Base-by-base conservation (phyloP, 345 rosid genomes). In the Gossypium herbaceum region DNA sequence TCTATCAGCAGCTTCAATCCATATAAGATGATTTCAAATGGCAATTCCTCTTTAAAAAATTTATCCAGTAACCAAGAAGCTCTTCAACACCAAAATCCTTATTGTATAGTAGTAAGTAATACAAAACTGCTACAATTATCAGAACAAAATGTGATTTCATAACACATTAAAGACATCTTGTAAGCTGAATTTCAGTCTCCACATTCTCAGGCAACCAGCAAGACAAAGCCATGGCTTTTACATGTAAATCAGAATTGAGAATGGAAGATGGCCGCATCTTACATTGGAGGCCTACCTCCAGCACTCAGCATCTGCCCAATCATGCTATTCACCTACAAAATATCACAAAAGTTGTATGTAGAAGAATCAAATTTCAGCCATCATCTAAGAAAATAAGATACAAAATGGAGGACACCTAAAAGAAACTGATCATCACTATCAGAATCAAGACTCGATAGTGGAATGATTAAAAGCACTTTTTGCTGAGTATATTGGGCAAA, bases 271-370 rank as follows among this genome's bases (percentile, higher is more conserved):
- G 41, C 27, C 9, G 27, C 13, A 48, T 39, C 73, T 87, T 79
- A 91, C 88, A 89, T 86, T 0, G 92, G 92, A 73, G 89, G 96
- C 79, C 81, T 88, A 68, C 86, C 89, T 41, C 95, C 92, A 43
- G 89, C 88, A 76, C 98, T 86, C 44, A 94, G 84, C 88, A 94
- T 88, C 83, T 93, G 99, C 39, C 98, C 98, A 12, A 94, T 74
- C 70, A 94, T 85, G 69, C 84, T 83, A 77, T 93, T 60, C 77
- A 93, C 97, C 99, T 94, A 84, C 19, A 80, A 80, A 79, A 77
- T 34, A 39, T 58, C 52, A 15, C 7, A 9, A 73, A 61, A 12
- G 10, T 47, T 43, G 57, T 15, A 54, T 25, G 52, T 55, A 11
- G 16, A 25, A 71, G 39, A 34, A 79, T 13, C 44, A 51, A 75